Evolutionary conservation across 495 filamentous ascomycete species (phyloP).

Genomic region (Geopyxis carbonaria): DNA sequence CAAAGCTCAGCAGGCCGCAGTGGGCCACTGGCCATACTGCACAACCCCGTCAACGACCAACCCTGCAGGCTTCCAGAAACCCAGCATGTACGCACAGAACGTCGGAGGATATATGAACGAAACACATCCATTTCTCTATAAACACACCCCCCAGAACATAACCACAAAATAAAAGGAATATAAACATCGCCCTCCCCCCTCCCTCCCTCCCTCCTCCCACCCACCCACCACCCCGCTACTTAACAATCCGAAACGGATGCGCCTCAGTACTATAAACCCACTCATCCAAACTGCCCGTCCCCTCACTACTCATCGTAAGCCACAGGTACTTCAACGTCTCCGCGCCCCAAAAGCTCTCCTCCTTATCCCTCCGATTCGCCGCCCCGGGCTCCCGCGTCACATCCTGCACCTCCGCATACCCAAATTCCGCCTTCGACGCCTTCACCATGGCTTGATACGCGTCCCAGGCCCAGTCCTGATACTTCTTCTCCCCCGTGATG

Average conservation of each 20-base stretch:
- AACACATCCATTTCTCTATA: too few species aligned
- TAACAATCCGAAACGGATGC: slow-evolving; percentile 31
- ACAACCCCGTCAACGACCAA: too few species aligned
- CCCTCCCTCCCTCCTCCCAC: too few species aligned
- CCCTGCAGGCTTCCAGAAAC: too few species aligned
- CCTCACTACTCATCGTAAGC: slow-evolving; percentile 33
- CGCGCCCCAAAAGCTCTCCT: slow-evolving; percentile 24
- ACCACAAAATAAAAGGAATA: too few species aligned
- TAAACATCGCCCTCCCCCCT: too few species aligned
- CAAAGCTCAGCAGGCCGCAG: too few species aligned
- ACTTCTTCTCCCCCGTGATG: slow-evolving; percentile 30
- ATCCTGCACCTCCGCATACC: slow-evolving; percentile 22
- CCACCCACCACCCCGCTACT: too few species aligned
- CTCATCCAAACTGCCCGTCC: slow-evolving; percentile 36
- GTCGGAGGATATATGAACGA: too few species aligned
- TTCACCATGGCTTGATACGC: slow-evolving; percentile 13
- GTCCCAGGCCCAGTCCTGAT: slow-evolving; percentile 28
- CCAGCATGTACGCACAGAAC: too few species aligned
- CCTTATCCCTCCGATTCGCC: slow-evolving; percentile 19
- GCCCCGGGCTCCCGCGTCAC: slow-evolving; percentile 17
- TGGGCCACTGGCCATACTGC: too few species aligned
- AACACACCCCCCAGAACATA: too few species aligned
- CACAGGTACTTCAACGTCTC: slow-evolving; percentile 32
- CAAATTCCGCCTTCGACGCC: slow-evolving; percentile 17
- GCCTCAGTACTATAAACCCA: slow-evolving; percentile 41